Percentiles rank a stretch among this genome's conserved stretches.
These are phyloP conservation scores for Clarireedia paspali DNA, from an alignment of 2,329 filamentous ascomycete species.

Conservation along the genomic window DNA sequence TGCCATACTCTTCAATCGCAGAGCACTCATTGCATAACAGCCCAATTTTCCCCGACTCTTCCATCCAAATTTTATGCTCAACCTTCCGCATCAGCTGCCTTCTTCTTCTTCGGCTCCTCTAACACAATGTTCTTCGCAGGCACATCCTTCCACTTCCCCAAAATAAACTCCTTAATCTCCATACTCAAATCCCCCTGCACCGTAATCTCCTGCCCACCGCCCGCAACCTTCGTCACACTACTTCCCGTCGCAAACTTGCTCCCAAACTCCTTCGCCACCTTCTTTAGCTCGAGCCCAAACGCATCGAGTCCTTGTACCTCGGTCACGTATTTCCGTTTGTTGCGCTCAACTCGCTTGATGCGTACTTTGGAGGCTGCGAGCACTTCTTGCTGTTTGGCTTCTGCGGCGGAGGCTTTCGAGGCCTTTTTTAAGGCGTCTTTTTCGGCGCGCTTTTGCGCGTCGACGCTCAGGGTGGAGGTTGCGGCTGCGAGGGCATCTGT, in stretches of 20 bases:
- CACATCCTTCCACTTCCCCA: conserved; percentile 82
- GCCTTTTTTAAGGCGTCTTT: conserved; percentile 97
- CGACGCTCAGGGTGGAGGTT: conserved; percentile 77
- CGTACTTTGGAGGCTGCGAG: conserved; percentile 75
- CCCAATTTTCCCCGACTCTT: neutral
- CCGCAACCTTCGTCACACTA: conserved; percentile 81
- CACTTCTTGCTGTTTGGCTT: conserved; percentile 70
- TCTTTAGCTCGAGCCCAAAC: conserved; percentile 89
- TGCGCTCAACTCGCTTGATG: conserved; percentile 96
- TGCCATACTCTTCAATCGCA: neutral
- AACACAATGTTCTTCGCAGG: conserved; percentile 93
- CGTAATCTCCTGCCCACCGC: conserved; percentile 90
- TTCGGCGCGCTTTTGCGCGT: conserved; percentile 87
- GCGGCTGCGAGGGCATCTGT: conserved; percentile 75
- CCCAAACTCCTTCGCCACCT: conserved; percentile 90
- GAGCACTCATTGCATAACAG: neutral
- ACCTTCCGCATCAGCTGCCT: conserved; percentile 38
- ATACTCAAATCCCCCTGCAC: conserved; percentile 95
- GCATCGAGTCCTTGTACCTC: conserved; percentile 84
- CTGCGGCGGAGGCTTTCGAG: conserved; percentile 81
- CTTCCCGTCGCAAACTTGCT: conserved; percentile 98
- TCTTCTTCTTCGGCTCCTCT: conserved; percentile 95
- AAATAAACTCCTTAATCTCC: conserved; percentile 84
- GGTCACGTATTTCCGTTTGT: conserved; percentile 96
- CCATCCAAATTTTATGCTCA: neutral